These are phyloP conservation scores for Clitopilus hobsonii DNA, from an alignment of 768 basidiomycete genomes.

Conservation along the genomic window DNA sequence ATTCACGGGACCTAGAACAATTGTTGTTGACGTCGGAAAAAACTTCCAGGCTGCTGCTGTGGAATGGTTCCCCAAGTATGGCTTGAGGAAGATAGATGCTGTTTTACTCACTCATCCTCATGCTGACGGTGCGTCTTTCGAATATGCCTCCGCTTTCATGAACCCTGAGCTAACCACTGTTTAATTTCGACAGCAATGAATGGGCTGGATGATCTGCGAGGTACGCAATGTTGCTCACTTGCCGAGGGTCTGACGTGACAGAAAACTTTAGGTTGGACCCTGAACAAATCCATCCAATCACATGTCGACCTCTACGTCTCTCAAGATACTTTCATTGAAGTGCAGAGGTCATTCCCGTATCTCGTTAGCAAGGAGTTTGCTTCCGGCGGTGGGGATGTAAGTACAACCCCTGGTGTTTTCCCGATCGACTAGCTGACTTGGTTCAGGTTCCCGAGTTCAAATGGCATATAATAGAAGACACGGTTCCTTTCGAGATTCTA, in stretches of 20 bases:
- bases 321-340: conserved; percentile 56
- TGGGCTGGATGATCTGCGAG: conserved; percentile 85
- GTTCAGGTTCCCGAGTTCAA: conserved; percentile 75
- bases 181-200: conserved; percentile 70
- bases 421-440: not conserved
- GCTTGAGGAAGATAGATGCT: conserved; percentile 50
- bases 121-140: conserved; percentile 53
- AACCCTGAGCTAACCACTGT: not conserved
- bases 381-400: conserved; percentile 76
- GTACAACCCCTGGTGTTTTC: not conserved
- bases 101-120: conserved; percentile 86
- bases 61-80: conserved; percentile 62
- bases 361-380: conserved; percentile 71
- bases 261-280: conserved; percentile 60
- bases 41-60: conserved; percentile 59
- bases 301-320: conserved; percentile 76
- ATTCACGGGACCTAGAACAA: conserved; percentile 41
- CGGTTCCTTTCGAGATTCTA: conserved; percentile 60
- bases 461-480: conserved; percentile 78
- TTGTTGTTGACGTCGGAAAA: conserved; percentile 84
- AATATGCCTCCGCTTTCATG: conserved; percentile 3
- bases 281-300: conserved; percentile 56
- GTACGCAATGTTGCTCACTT: conserved; percentile 25
- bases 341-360: conserved; percentile 77
- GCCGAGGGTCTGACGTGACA: not conserved